Percentiles rank a stretch among this genome's conserved stretches.
Conservation (phyloP, 202 grass and related monocot genomes). For the Digitaria exilis region DNA sequence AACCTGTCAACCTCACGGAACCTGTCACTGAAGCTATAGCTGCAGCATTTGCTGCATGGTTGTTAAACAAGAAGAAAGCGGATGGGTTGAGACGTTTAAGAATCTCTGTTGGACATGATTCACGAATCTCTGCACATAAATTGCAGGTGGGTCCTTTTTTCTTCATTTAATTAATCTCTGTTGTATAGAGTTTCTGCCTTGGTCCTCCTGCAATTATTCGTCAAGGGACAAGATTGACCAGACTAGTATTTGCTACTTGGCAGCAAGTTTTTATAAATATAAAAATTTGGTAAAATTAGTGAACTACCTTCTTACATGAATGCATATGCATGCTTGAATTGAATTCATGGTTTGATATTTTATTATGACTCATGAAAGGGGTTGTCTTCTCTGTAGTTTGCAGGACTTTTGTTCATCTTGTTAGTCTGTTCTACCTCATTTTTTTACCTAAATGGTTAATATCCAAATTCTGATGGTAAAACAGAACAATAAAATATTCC, state of each 20-base stretch:
- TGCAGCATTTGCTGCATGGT: constrained; percentile 82
- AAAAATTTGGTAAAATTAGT: background rate
- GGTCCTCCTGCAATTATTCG: background rate
- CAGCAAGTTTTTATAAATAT: background rate
- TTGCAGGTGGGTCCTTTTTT: constrained; percentile 67
- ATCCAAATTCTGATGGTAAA: constrained; percentile 31
- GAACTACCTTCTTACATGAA: background rate
- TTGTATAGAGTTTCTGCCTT: background rate
- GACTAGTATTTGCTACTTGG: background rate
- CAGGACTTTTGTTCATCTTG: constrained; percentile 15
- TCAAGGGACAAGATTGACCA: background rate
- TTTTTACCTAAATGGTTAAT: background rate
- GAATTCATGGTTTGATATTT: background rate
- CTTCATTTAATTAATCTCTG: constrained; percentile 2
- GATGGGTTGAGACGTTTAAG: constrained; percentile 78
- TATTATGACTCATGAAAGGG: background rate
- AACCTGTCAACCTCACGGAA: constrained; percentile 79
- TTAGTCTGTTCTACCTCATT: background rate
- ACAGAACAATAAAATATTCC: background rate
- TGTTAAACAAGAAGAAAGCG: constrained; percentile 81
- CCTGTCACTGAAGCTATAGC: constrained; percentile 83
- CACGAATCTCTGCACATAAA: constrained; percentile 89
- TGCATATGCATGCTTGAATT: constrained; percentile 1
- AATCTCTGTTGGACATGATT: constrained; percentile 92
- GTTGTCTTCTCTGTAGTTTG: background rate